Base-by-base conservation (phyloP, 345 rosid genomes). In the Eucalyptus erythrocorys region DNA sequence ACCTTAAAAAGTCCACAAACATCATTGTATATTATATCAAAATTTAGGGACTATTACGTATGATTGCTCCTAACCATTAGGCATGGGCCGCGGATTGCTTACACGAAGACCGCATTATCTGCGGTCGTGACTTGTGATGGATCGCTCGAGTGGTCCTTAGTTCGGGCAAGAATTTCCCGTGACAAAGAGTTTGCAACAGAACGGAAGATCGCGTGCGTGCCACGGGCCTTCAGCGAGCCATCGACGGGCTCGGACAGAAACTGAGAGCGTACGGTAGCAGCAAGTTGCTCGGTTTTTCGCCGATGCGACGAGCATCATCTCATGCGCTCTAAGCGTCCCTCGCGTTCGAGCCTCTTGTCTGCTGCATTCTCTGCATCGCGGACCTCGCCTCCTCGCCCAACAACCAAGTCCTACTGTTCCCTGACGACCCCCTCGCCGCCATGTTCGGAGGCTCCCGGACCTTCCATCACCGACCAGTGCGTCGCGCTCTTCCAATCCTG, bases 401-500 rank as follows among this genome's bases (percentile, higher is more conserved):
- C 45, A 71, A 76, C 82, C 82, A 1, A 27, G 84, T 40, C 84
- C 47, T 40, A 3, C 84, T 21, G 47, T 76, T 76, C 47, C 82
- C 43, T 4, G 84, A 76, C 84, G 4, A 6, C 84, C 30, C 0
- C 30, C 47, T 76, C 30, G 84, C 47, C 15, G 47, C 47, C 84
- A 22, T 76, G 30, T 22, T 40, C 84, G 84, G 30, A 40, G 16
- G 13, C 47, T 76, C 47, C 84, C 84, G 13, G 13, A 6, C 47
- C 86, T 86, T 85, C 49, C 53, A 86, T 92, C 84, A 89, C 93
- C 87, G 89, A 91, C 30, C 94, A 88, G 91, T 97, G 97, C 93
- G 90, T 94, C 86, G 47, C 88, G 13, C 96, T 95, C 53, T 40
- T 96, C 88, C 95, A 95, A 49, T 90, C 50, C 3, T 90, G 92